Percentiles rank a stretch among this genome's conserved stretches.
These are phyloP conservation scores for Kentomonas sorsogonicus DNA, from an alignment of 208 protist species.

Conservation along the genomic window DNA sequence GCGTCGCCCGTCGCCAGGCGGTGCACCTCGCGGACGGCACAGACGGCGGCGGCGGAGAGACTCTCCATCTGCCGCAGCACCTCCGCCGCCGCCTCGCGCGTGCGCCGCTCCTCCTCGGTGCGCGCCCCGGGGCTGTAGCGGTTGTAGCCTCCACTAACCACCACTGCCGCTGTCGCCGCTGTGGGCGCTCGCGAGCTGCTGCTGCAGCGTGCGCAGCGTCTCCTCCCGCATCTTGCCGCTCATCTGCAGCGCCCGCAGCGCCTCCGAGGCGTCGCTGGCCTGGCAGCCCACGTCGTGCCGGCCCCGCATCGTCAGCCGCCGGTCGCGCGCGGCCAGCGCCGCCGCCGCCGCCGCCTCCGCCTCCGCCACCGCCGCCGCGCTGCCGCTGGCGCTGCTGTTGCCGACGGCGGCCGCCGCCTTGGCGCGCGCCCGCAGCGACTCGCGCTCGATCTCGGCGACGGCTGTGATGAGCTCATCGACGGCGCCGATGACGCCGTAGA, in stretches of 20 bases:
- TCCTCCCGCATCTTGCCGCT: conserved; percentile 37
- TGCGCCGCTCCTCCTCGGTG: no score
- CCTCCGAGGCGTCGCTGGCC: conserved; percentile 25
- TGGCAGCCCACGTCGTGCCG: conserved; percentile 29
- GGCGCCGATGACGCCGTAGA: conserved; percentile 37
- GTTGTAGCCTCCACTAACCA: no score
- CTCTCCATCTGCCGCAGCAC: conserved; percentile 16
- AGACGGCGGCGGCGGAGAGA: no score
- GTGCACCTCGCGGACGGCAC: no score
- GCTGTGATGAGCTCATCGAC: conserved; percentile 21
- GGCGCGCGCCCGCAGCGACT: not conserved
- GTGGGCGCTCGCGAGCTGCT: no score
- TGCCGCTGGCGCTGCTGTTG: not conserved
- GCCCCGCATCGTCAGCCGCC: conserved; percentile 11
- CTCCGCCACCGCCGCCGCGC: not conserved
- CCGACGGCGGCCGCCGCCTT: not conserved
- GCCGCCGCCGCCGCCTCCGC: conserved; percentile 5
- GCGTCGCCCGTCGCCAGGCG: no score
- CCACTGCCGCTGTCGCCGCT: no score
- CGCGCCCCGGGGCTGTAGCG: no score
- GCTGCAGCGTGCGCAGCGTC: conserved; percentile 23
- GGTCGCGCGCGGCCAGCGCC: conserved; percentile 9
- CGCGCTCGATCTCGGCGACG: conserved; percentile 25
- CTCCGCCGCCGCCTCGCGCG: conserved; percentile 14
- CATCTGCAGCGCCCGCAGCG: conserved; percentile 47